Evolutionary conservation across 1,284 basidiomycete species (phyloP).

Genomic region (Rhodotorula sp.): DNA sequence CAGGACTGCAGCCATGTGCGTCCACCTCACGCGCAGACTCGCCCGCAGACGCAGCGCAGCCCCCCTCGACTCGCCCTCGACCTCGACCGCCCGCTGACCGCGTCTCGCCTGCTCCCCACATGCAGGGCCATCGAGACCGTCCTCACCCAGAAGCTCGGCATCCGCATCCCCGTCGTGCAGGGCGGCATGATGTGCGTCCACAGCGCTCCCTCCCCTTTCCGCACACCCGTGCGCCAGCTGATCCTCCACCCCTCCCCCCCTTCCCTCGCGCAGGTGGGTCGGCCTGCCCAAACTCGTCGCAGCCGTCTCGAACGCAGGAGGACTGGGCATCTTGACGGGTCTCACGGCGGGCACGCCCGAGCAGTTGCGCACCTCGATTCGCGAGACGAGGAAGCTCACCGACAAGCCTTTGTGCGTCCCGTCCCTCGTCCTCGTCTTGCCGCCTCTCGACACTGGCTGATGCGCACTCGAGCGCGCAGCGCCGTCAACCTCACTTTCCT

Average conservation of each 20-base stretch:
- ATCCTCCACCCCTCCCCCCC: background rate
- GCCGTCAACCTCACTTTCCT: constrained; percentile 91
- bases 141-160: constrained; percentile 49
- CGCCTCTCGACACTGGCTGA: background rate
- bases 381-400: constrained; percentile 68
- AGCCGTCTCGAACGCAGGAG: constrained; percentile 82
- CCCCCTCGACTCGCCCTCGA: too few species aligned
- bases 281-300: constrained; percentile 69
- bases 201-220: too few species aligned
- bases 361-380: constrained; percentile 62
- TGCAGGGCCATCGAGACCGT: constrained; percentile 46
- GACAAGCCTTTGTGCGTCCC: constrained; percentile 62
- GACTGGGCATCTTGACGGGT: constrained; percentile 82
- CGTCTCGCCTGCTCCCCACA: background rate
- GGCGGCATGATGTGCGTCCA: constrained; percentile 44
- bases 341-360: constrained; percentile 80
- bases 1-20: too few species aligned
- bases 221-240: too few species aligned
- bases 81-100: background rate
- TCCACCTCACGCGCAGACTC: too few species aligned
- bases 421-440: too few species aligned
- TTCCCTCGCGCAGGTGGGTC: constrained; percentile 57
- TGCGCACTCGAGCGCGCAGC: background rate
- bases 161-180: constrained; percentile 46
- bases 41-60: too few species aligned